phyloP scores from a whole-genome alignment of 345 rosid genomes.

The Cardamine occulta region DNA sequence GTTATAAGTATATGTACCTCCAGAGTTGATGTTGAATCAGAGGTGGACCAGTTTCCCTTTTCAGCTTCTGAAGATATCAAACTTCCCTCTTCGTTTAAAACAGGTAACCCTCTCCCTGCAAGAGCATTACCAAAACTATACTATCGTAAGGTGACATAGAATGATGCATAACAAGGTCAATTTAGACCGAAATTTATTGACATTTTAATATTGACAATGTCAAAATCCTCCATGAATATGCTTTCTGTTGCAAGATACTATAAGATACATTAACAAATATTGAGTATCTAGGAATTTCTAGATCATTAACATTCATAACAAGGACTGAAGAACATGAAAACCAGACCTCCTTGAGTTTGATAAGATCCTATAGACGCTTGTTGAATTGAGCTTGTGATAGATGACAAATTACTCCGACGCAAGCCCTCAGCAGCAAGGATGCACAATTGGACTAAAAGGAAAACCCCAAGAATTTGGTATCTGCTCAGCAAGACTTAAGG shows the following conservation, averaged over 20 bases:
- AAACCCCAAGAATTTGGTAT: slow-evolving; percentile 89
- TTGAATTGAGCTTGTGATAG: slow-evolving; percentile 81
- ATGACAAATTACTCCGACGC: slow-evolving; percentile 78
- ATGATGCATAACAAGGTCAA: slow-evolving; percentile 1
- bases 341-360: slow-evolving; percentile 65
- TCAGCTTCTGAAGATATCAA: slow-evolving; percentile 59
- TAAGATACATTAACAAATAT: too few relatives aligned
- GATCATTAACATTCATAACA: neutral
- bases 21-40: slow-evolving; percentile 56
- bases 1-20: slow-evolving; percentile 56
- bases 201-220: neutral
- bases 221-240: neutral
- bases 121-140: neutral
- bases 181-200: neutral
- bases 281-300: neutral
- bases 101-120: slow-evolving; percentile 80
- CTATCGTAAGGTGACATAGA: neutral
- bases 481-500: slow-evolving; percentile 49
- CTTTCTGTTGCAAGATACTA: neutral
- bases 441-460: slow-evolving; percentile 90
- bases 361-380: slow-evolving; percentile 63
- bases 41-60: slow-evolving; percentile 60
- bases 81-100: slow-evolving; percentile 86
- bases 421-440: slow-evolving; percentile 87
- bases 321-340: slow-evolving; percentile 24